phyloP scores from a whole-genome alignment of 768 basidiomycete genomes.

The Suillus cothurnatus region DNA sequence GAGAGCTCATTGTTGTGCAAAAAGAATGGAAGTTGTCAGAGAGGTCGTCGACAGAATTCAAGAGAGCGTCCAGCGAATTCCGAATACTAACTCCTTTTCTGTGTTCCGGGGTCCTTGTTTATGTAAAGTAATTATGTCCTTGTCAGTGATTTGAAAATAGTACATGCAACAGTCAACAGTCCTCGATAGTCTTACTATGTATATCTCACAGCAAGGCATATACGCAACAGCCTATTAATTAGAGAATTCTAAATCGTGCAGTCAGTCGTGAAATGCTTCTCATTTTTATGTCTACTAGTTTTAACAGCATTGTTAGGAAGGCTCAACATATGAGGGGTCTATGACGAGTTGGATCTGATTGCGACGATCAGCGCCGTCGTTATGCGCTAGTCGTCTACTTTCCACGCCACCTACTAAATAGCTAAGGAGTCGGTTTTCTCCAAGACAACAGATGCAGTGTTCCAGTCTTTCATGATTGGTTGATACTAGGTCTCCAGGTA shows the following conservation, averaged over 20 bases:
- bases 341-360: background rate
- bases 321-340: background rate
- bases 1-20: slow-evolving; percentile 63
- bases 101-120: background rate
- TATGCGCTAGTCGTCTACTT: background rate
- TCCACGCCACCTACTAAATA: background rate
- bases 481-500: background rate
- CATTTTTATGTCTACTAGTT: background rate
- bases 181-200: background rate
- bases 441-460: background rate
- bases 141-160: too few relatives aligned
- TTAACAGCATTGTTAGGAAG: background rate
- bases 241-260: background rate
- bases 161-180: background rate
- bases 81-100: background rate
- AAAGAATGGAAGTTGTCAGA: slow-evolving; percentile 26
- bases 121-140: background rate
- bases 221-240: background rate
- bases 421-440: background rate
- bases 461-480: background rate
- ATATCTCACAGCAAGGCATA: background rate
- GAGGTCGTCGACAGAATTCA: slow-evolving; percentile 30
- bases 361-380: background rate
- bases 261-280: background rate
- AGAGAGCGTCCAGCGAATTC: background rate